These are phyloP conservation scores for Asterophora lycoperdoides DNA, from an alignment of 768 basidiomycete species.

Conservation along the genomic window DNA sequence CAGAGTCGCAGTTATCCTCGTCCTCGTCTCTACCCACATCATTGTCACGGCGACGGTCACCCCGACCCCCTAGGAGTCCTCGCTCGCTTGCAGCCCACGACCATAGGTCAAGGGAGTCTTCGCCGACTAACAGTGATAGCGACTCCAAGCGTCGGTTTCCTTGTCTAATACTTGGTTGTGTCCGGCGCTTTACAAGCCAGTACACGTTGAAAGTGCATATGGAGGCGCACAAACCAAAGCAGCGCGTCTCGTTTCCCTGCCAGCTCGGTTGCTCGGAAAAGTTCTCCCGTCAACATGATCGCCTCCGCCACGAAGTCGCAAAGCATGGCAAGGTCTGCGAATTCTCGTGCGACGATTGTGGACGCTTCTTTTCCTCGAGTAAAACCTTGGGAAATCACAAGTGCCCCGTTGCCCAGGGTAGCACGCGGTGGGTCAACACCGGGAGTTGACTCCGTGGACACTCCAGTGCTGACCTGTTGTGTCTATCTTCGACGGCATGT, in stretches of 20 bases:
- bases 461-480: background rate
- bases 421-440: conserved; percentile 44
- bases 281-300: conserved; percentile 55
- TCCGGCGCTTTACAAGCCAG: conserved; percentile 47
- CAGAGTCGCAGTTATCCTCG: conserved; percentile 10
- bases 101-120: conserved; percentile 27
- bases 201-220: conserved; percentile 54
- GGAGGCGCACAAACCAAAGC: conserved; percentile 52
- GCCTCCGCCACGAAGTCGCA: conserved; percentile 53
- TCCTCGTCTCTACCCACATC: conserved; percentile 9
- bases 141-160: conserved; percentile 42
- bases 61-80: conserved; percentile 9
- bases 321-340: conserved; percentile 57
- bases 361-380: conserved; percentile 49
- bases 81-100: conserved; percentile 8
- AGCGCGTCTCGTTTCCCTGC: conserved; percentile 44
- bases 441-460: conserved; percentile 11
- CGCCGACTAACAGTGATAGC: conserved; percentile 30
- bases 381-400: conserved; percentile 53
- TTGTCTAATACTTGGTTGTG: conserved; percentile 44
- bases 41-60: conserved; percentile 11
- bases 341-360: conserved; percentile 47
- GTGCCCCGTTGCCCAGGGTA: conserved; percentile 48
- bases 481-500: background rate
- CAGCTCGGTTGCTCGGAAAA: conserved; percentile 51